Percentiles rank a stretch among this genome's conserved stretches.
phyloP scores from a whole-genome alignment of 2,329 filamentous ascomycete genomes.

The Penicillium polonicum region DNA sequence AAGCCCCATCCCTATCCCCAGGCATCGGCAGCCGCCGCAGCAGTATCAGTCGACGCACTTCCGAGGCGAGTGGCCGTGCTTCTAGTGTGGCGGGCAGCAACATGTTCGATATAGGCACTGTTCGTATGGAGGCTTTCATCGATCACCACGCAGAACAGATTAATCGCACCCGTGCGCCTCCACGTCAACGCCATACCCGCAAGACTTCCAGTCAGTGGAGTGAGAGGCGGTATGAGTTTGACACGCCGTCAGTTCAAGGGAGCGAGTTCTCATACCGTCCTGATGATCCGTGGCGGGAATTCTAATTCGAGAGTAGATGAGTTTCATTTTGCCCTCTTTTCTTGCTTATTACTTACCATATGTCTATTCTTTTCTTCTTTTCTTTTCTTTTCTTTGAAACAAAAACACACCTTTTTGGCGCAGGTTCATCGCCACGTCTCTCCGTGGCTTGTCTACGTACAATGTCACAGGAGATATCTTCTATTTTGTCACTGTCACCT shows the following conservation, averaged over 20 bases:
- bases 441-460: neutral
- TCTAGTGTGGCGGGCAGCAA: slow-evolving; percentile 48
- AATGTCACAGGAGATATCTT: neutral
- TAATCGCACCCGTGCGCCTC: slow-evolving; percentile 26
- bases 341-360: slow-evolving; percentile 1
- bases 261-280: slow-evolving; percentile 41
- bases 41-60: slow-evolving; percentile 53
- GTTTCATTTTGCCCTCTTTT: neutral
- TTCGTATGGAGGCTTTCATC: slow-evolving; percentile 97
- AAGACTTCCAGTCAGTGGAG: slow-evolving; percentile 38
- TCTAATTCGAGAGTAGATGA: slow-evolving; percentile 29
- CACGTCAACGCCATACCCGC: slow-evolving; percentile 25
- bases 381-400: too few species aligned
- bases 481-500: neutral
- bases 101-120: slow-evolving; percentile 87
- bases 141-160: slow-evolving; percentile 45
- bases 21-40: slow-evolving; percentile 38
- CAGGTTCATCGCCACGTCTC: slow-evolving; percentile 1
- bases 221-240: slow-evolving; percentile 33
- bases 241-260: slow-evolving; percentile 37
- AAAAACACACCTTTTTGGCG: neutral
- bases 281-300: slow-evolving; percentile 50
- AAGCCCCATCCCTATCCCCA: slow-evolving; percentile 24
- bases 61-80: slow-evolving; percentile 49
- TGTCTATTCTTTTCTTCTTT: neutral